Percentiles rank a stretch among this genome's conserved stretches.
These are phyloP conservation scores for Bremia lactucae DNA, from an alignment of 352 stramenopile genomes.

Conservation along the genomic window DNA sequence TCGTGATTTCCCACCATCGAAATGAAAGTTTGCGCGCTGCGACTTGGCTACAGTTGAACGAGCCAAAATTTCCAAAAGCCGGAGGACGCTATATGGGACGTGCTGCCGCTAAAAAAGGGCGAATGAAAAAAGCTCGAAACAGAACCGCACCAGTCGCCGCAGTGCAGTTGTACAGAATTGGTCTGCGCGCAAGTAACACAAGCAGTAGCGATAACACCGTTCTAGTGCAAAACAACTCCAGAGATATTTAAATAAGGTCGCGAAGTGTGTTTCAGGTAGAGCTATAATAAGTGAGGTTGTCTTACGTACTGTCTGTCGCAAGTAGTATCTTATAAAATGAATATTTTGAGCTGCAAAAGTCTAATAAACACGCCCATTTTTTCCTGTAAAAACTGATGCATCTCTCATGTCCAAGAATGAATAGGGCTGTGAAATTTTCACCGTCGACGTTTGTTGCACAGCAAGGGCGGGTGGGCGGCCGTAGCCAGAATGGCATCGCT, in stretches of 20 bases:
- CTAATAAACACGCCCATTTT: background rate
- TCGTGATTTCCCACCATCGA: conserved; percentile 1
- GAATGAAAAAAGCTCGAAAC: conserved; percentile 7
- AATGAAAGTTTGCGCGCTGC: conserved; percentile 14
- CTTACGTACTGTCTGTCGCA: background rate
- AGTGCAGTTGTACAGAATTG: background rate
- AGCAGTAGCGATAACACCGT: background rate
- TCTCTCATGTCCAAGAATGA: conserved; percentile 7
- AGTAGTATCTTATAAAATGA: background rate
- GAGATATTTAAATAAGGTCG: too few relatives aligned
- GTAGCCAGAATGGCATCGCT: conserved; percentile 6
- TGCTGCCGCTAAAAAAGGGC: conserved; percentile 13
- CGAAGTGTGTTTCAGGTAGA: conserved; percentile 8
- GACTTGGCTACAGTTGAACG: conserved; percentile 8
- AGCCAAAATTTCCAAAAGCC: conserved; percentile 19
- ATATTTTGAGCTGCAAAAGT: background rate
- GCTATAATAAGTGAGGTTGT: conserved; percentile 2
- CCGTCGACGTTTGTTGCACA: conserved; percentile 20
- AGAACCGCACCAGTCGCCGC: background rate
- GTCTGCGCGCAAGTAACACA: background rate
- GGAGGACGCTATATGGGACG: conserved; percentile 11
- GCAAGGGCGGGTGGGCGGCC: conserved; percentile 8
- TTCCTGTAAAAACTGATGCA: background rate
- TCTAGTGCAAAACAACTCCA: conserved; percentile 9
- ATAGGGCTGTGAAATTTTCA: conserved; percentile 75